phyloP scores from a whole-genome alignment of 495 filamentous ascomycete genomes.

The Lasiosphaeria hispida region DNA sequence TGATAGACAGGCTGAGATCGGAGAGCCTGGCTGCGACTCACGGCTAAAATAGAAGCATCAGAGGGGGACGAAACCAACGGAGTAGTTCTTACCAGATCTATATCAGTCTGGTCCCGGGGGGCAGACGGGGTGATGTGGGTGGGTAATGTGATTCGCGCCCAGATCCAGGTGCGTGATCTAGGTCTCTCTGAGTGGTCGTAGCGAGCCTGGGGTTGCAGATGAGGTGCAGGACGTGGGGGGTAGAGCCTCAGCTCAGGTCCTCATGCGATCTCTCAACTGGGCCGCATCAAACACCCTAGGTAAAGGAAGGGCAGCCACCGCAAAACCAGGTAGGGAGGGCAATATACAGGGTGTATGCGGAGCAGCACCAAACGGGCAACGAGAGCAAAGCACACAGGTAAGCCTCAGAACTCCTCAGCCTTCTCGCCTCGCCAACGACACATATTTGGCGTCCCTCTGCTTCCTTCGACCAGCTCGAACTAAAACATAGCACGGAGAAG shows the following conservation, averaged over 20 bases:
- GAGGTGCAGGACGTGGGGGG: conserved; percentile 4
- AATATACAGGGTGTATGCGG: neutral
- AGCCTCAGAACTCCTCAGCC: neutral
- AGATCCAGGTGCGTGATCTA: neutral
- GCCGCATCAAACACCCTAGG: conserved; percentile 9
- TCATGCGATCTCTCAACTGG: conserved; percentile 10
- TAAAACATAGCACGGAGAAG: conserved; percentile 5
- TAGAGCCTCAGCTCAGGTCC: neutral
- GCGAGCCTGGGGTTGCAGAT: neutral
- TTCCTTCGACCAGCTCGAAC: neutral
- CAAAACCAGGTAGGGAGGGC: conserved; percentile 6
- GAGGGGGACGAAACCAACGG: conserved; percentile 27
- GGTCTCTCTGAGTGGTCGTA: neutral
- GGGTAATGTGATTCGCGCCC: conserved; percentile 12
- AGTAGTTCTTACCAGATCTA: conserved; percentile 29
- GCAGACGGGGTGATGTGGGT: neutral
- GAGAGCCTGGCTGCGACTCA: conserved; percentile 9
- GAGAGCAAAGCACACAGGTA: neutral
- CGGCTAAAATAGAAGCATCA: conserved; percentile 23
- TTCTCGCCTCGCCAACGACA: conserved; percentile 1
- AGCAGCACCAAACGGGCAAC: neutral
- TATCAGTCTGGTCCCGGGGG: conserved; percentile 23
- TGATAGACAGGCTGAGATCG: conserved; percentile 3
- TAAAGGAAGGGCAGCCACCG: conserved; percentile 1
- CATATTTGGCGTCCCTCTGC: neutral